phyloP scores from a whole-genome alignment of 129 eudicot species.

The Silybum marianum region DNA sequence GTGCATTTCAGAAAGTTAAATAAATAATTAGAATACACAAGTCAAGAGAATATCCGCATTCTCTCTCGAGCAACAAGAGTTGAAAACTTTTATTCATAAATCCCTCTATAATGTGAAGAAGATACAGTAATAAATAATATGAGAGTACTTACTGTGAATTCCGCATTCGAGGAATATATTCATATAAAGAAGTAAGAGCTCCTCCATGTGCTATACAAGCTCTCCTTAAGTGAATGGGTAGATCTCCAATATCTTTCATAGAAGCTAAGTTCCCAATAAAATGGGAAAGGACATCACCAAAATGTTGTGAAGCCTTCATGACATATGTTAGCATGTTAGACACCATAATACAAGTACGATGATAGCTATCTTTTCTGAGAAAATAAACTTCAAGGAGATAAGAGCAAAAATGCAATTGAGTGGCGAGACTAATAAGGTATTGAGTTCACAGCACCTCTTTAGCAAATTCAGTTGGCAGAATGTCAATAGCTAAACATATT shows the following conservation, averaged over 20 bases:
- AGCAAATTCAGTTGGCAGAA: slow-evolving; percentile 78
- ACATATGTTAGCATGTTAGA: slow-evolving; percentile 27
- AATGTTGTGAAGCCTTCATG: slow-evolving; percentile 94
- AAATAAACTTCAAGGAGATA: not conserved
- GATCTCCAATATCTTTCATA: slow-evolving; percentile 39
- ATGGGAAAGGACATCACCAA: slow-evolving; percentile 81
- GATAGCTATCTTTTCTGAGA: slow-evolving; percentile 4
- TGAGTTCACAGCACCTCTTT: slow-evolving; percentile 51
- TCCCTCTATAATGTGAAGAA: not conserved
- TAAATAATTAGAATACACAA: not conserved
- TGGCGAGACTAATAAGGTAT: not conserved
- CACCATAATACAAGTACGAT: slow-evolving; percentile 10
- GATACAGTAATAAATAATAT: slow-evolving; percentile 7
- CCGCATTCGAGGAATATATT: slow-evolving; percentile 90
- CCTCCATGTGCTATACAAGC: slow-evolving; percentile 90
- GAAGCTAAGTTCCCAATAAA: slow-evolving; percentile 80
- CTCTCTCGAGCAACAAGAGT: not conserved
- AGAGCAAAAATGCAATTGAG: not conserved
- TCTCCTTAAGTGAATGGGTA: slow-evolving; percentile 77
- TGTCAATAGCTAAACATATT: slow-evolving; percentile 70
- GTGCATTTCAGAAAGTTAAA: not conserved
- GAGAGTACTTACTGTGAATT: slow-evolving; percentile 64
- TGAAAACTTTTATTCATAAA: not conserved
- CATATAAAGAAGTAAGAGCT: slow-evolving; percentile 69
- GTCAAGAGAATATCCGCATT: not conserved